A percentile compares a stretch with the other conserved stretches of the same genome.
These are phyloP conservation scores for Heliamphora exappendiculata DNA, from an alignment of 148 eudicot genomes.

Conservation along the genomic window DNA sequence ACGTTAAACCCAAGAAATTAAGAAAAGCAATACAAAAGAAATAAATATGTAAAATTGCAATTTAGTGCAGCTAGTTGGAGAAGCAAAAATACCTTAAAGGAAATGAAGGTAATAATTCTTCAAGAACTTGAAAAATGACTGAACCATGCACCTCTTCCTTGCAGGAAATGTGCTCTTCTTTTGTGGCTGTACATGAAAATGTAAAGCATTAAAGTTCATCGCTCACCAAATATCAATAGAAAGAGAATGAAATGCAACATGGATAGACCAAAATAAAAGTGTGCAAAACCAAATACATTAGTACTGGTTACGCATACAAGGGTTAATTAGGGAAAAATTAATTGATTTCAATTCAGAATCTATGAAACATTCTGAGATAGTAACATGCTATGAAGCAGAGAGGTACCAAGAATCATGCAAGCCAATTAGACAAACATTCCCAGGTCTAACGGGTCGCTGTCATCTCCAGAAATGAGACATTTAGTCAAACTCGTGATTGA, in stretches of 20 bases:
- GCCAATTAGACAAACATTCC: not conserved
- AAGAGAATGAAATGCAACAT: not conserved
- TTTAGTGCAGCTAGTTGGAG: not conserved
- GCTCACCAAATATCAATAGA: not conserved
- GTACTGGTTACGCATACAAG: not conserved
- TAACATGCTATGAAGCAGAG: not conserved
- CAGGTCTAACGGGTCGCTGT: not conserved
- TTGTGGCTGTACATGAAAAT: constrained; percentile 15
- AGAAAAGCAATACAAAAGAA: not conserved
- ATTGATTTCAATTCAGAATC: not conserved
- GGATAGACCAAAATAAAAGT: not conserved
- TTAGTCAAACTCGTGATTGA: not conserved
- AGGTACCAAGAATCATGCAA: not conserved
- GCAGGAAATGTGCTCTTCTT: not conserved
- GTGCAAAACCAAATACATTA: not conserved
- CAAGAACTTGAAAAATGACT: constrained; percentile 28
- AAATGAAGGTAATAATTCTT: constrained; percentile 39
- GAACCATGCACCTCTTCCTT: constrained; percentile 25
- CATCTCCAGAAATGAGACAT: constrained; percentile 5
- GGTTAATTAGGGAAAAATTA: not conserved
- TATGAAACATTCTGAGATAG: not conserved
- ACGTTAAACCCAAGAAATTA: not conserved
- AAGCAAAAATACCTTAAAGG: constrained; percentile 28
- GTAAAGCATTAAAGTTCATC: constrained; percentile 4
- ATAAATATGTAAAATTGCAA: not conserved